Evolutionary conservation across 305 asterid genomes (phyloP), one percentile per base, ranked within the genome.

Genomic region (Rubia occidens): DNA sequence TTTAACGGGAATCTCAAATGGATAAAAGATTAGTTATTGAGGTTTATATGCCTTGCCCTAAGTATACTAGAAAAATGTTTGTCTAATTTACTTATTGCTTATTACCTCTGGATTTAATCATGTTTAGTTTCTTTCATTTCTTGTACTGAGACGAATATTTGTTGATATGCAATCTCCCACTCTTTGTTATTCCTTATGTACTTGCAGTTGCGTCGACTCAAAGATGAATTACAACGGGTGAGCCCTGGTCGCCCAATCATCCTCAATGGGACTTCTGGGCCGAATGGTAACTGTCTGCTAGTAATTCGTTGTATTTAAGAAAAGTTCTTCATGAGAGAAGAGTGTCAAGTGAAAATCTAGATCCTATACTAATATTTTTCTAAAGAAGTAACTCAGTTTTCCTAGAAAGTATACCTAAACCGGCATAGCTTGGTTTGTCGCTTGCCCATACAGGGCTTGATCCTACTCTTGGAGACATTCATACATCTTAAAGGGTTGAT

Each of bases 161-260:
- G 18, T 61, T 24, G 7, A 44, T 15, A 24, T 58, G 39, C 26
- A 39, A 17, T n/a, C n/a, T 17, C 14, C 37, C 64, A 6, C 58
- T 66, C 60, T 72, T 42, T 11, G 60, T 45, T 45, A 59, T 44
- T 69, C 71, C 53, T 72, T 51, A 20, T 77, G 71, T 53, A 60
- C 62, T 67, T 72, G 49, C 81, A 92, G 96, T 86, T 92, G 73
- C 90, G 88, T 35, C 87, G 89, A 53, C 84, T 92, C 72, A 89
- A 96, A 43, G 82, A 82, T 87, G 96, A 92, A 81, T 86, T 92
- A 76, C 88, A 89, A 56, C 86, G 79, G 47, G 49, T 89, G 85
- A 87, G 85, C 76, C 82, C 88, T 11, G 72, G 85, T 58, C 80
- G 83, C 71, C 86, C 85, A 79, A 82, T 89, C 62, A 82, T 89